phyloP scores from a whole-genome alignment of 352 stramenopile genomes.

The Phytophthora tentaculata region DNA sequence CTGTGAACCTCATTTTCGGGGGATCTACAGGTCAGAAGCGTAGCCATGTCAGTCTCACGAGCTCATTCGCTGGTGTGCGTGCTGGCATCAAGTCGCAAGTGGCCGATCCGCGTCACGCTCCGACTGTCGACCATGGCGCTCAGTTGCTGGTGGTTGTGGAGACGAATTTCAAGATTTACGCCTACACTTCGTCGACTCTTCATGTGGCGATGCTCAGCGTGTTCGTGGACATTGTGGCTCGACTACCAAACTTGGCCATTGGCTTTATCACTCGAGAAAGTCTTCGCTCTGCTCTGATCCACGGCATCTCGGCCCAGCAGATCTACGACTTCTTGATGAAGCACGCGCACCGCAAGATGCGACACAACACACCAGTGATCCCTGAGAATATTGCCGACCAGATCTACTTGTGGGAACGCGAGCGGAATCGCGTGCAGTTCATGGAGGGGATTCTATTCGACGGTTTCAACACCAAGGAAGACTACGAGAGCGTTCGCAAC shows the following conservation, averaged over 20 bases:
- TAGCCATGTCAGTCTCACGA: conserved; percentile 52
- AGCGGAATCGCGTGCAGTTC: conserved; percentile 90
- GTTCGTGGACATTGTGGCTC: conserved; percentile 91
- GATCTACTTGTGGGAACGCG: conserved; percentile 92
- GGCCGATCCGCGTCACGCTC: conserved; percentile 39
- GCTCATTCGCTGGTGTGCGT: conserved; percentile 52
- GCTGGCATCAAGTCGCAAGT: conserved; percentile 52
- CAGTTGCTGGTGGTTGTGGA: conserved; percentile 84
- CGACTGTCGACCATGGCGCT: conserved; percentile 43
- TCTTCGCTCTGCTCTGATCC: conserved; percentile 87
- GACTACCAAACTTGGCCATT: conserved; percentile 91
- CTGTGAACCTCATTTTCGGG: conserved; percentile 91
- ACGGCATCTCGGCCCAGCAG: conserved; percentile 91
- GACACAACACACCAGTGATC: conserved; percentile 73
- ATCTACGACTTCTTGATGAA: conserved; percentile 94
- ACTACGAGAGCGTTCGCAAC: conserved; percentile 80
- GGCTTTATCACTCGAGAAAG: conserved; percentile 92
- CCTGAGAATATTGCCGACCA: conserved; percentile 92
- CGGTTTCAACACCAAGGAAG: conserved; percentile 83
- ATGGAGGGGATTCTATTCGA: conserved; percentile 87
- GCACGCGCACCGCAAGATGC: conserved; percentile 87
- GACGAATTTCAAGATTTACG: conserved; percentile 94
- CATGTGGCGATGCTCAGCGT: conserved; percentile 94
- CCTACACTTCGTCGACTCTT: conserved; percentile 89
- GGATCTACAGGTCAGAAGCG: conserved; percentile 70